Evolutionary conservation across 2,329 filamentous ascomycete genomes (phyloP), one percentile per base, ranked within the genome.

Genomic region (Verticillium alfalfae): DNA sequence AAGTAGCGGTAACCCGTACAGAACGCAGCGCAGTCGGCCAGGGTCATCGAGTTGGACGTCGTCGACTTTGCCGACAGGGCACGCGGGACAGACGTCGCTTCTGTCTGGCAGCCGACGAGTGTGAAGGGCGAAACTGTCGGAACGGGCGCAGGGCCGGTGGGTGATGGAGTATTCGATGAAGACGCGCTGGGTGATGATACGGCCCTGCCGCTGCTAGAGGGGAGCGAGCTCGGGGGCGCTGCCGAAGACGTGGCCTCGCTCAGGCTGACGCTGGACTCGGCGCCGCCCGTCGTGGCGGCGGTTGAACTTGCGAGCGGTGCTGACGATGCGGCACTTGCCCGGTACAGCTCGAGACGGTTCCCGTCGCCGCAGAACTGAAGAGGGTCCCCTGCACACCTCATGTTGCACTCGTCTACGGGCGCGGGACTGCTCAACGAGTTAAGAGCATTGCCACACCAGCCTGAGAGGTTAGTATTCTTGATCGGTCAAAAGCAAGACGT

Each of bases 101-200:
- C 76, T 2, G 71, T 73, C 71, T 75, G 78, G 70, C 78, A 81
- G 38, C 78, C 78, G 16, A 75, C 68, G 26, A 77, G 68, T 8
- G 67, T 68, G 65, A 73, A 78, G 37, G 67, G 65, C 6, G 67
- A 62, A 8, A 73, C 64, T 9, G 69, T 71, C 0, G 75, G 70
- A 12, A 52, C 26, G 45, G n/a, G 65, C 64, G 4, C 66, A 65
- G 2, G 67, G 59, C 15, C 60, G 57, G 45, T 52, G 18, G 45
- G 45, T 12, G 45, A 52, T 58, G 64, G 56, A 10, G 61, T 62
- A 45, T 36, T 62, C 13, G 60, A 64, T 2, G 55, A 54, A 6
- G 22, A 54, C 13, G 57, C 57, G 45, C 34, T 59, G 26, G 18
- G 12, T 6, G 62, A 64, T 2, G 66, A 59, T 34, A 64, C 66